Base-by-base conservation (phyloP, 495 filamentous ascomycete genomes). In the Aspergillus incahuasiensis region DNA sequence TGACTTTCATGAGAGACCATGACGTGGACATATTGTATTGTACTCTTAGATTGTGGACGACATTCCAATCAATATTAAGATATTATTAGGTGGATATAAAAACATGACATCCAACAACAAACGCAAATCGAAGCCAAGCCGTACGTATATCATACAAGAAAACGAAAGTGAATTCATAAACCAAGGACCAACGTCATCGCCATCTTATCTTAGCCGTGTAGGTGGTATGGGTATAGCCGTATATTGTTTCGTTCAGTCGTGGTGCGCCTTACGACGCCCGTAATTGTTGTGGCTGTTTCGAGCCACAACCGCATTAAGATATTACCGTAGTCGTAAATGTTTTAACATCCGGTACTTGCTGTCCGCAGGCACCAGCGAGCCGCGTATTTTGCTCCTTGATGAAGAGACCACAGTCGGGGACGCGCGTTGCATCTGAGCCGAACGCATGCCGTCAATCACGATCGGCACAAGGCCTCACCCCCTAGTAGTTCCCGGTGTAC, bases 401-500 rank as follows among this genome's bases (percentile, higher is more conserved):
- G 13, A 9, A 4, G 15, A 40, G n/a, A 1, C n/a, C 38, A 12
- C 15, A 16, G 15, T 18, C 3, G 38, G 5, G 15, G 13, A 16
- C n/a, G 38, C n/a, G 12, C 38, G n/a, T 40, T 18, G 13, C 38
- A 40, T 18, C 3, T 3, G 15, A 6, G 12, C 3, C 6, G 12
- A 11, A 40, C 18, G 15, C 38, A 12, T 16, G n/a, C 38, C 13
- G 13, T 40, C 38, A 12, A 4, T 18, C 38, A 16, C 2, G 34
- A 35, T 35, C 38, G 12, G n/a, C 13, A 18, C n/a, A 40, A 4
- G 15, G 3, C 4, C 5, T 12, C 15, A 40, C n/a, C 13, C 38
- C 38, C 60, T 66, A 74, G 50, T 66, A 66, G 55, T 70, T 72
- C 19, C 66, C 68, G 8, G 68, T 73, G 46, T 74, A 74, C 13